Evolutionary conservation across 2,329 filamentous ascomycete species (phyloP).

Genomic region (Aspergillus pseudonomiae): DNA sequence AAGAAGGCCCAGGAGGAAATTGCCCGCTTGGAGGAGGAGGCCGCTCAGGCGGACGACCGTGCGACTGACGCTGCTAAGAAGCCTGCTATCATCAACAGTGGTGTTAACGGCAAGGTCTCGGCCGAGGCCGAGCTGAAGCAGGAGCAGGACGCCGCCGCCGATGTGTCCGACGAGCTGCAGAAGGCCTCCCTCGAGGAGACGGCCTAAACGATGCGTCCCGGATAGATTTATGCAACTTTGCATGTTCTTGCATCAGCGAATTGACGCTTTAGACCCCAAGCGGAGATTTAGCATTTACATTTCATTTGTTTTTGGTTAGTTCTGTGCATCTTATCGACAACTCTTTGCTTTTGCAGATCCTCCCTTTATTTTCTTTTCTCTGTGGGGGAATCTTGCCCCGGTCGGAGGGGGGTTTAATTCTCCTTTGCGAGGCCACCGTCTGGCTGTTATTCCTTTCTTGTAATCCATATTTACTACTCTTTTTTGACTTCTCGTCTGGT

Average conservation of each 20-base stretch:
- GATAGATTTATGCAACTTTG: slow-evolving; percentile 19
- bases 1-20: slow-evolving; percentile 97
- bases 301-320: slow-evolving; percentile 18
- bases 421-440: not conserved
- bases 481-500: slow-evolving; percentile 6
- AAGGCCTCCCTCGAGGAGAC: slow-evolving; percentile 63
- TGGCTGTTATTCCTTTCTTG: slow-evolving; percentile 9
- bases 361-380: not conserved
- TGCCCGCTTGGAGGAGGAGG: slow-evolving; percentile 76
- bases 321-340: slow-evolving; percentile 5
- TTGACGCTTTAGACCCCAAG: slow-evolving; percentile 24
- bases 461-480: slow-evolving; percentile 13
- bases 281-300: slow-evolving; percentile 30
- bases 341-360: slow-evolving; percentile 6
- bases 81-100: slow-evolving; percentile 53
- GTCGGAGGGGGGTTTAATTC: slow-evolving; percentile 4
- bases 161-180: slow-evolving; percentile 63
- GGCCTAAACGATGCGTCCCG: slow-evolving; percentile 27
- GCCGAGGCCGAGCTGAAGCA: slow-evolving; percentile 59
- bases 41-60: slow-evolving; percentile 44
- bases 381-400: not conserved
- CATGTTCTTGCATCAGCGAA: slow-evolving; percentile 22
- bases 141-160: slow-evolving; percentile 62
- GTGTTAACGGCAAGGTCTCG: slow-evolving; percentile 55
- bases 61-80: slow-evolving; percentile 58